These are phyloP conservation scores for Scenedesmus sp. DNA, from an alignment of 163 green algal species.

Conservation along the genomic window DNA sequence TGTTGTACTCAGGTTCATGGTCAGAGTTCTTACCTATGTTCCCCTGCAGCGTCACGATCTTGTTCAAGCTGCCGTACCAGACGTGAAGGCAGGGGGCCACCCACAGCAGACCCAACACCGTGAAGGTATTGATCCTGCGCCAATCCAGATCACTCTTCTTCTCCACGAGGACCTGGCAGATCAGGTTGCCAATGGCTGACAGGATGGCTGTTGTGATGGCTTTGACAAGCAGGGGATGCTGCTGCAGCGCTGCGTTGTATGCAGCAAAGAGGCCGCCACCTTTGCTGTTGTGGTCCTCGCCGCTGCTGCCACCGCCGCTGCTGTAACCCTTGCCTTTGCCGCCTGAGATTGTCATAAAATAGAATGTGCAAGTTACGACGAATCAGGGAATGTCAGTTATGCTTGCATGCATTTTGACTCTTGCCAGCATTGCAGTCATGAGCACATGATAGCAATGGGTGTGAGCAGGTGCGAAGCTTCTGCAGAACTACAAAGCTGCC, in stretches of 20 bases:
- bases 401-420: too few species aligned
- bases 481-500: not conserved
- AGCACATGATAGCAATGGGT: not conserved
- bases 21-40: not conserved
- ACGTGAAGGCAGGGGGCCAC: slow-evolving; percentile 86
- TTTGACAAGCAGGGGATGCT: slow-evolving; percentile 76
- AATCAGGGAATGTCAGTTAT: too few species aligned
- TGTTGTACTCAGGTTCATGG: slow-evolving; percentile 37
- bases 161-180: slow-evolving; percentile 80
- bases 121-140: slow-evolving; percentile 78
- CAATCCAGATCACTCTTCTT: slow-evolving; percentile 68
- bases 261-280: slow-evolving; percentile 66
- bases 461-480: not conserved
- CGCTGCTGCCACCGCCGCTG: slow-evolving; percentile 18
- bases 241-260: slow-evolving; percentile 78
- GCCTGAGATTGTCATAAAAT: not conserved
- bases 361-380: too few species aligned
- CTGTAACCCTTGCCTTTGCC: slow-evolving; percentile 5
- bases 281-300: not conserved
- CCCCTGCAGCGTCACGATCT: not conserved
- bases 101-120: slow-evolving; percentile 71
- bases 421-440: too few species aligned
- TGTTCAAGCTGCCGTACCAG: slow-evolving; percentile 82
- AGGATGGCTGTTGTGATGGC: slow-evolving; percentile 77
- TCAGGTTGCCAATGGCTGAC: slow-evolving; percentile 82